Conservation (phyloP, 2,329 filamentous ascomycete species). For the Lecanicillium sp. region DNA sequence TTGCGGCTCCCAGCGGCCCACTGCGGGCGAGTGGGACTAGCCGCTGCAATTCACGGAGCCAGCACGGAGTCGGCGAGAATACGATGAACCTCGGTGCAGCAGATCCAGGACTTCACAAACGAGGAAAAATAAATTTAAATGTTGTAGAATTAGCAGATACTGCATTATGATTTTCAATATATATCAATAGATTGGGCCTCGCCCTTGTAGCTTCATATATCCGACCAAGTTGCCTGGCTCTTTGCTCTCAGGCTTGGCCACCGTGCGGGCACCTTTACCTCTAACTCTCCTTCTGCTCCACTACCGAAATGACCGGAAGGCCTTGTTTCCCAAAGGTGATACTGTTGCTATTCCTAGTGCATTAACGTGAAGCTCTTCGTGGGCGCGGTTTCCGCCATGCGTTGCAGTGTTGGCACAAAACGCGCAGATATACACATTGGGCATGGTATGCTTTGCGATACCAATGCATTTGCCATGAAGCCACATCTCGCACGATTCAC, state of each 20-base stretch:
- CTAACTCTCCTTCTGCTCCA: neutral
- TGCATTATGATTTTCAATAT: neutral
- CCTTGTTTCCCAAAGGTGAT: conserved; percentile 38
- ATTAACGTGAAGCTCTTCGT: conserved; percentile 34
- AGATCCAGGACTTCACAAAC: neutral
- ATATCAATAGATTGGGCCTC: conserved; percentile 9
- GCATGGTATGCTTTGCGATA: conserved; percentile 50
- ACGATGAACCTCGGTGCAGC: neutral
- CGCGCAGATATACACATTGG: conserved; percentile 57
- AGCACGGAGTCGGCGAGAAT: neutral
- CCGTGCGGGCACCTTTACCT: no score
- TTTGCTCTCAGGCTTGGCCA: no score
- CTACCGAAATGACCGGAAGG: conserved; percentile 38
- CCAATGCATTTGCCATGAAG: conserved; percentile 59
- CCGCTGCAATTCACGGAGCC: neutral
- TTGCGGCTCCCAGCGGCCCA: neutral
- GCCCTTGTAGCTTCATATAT: conserved; percentile 18
- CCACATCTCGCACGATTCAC: conserved; percentile 60
- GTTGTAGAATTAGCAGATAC: neutral
- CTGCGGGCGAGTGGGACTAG: neutral
- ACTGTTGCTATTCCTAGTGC: conserved; percentile 20
- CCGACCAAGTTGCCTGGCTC: conserved; percentile 16
- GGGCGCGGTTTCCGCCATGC: conserved; percentile 42
- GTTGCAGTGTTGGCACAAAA: conserved; percentile 57
- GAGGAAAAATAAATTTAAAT: neutral